phyloP scores from a whole-genome alignment of 2,329 filamentous ascomycete species.

The Trichoderma sp. region DNA sequence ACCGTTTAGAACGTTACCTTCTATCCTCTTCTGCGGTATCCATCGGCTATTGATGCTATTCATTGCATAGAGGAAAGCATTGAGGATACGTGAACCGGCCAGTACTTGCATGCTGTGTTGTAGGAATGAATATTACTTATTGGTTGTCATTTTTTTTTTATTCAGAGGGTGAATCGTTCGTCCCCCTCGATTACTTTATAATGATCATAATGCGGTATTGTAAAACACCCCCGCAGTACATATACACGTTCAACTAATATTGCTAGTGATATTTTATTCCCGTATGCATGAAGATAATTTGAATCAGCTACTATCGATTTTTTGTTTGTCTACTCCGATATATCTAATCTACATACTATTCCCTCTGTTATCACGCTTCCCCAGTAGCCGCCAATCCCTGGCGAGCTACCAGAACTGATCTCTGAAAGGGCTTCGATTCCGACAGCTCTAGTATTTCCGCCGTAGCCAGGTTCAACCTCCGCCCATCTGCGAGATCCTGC shows the following conservation, averaged over 20 bases:
- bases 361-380: neutral
- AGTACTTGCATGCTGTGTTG: neutral
- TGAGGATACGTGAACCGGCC: neutral
- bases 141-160: neutral
- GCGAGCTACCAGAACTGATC: neutral
- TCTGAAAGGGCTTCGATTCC: neutral
- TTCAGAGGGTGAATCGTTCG: neutral
- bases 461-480: neutral
- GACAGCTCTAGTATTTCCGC: neutral
- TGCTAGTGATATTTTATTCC: neutral
- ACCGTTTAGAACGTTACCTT: neutral
- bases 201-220: neutral
- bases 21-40: neutral
- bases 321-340: neutral
- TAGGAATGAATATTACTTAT: neutral
- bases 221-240: neutral
- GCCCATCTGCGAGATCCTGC: neutral
- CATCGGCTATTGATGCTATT: neutral
- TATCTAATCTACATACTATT: neutral
- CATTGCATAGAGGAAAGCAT: neutral
- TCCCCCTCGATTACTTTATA: neutral
- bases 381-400: conserved; percentile 4
- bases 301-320: neutral
- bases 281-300: neutral
- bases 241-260: neutral